Percentiles rank a stretch among this genome's conserved stretches.
phyloP scores from a whole-genome alignment of 1,139 yeast genomes.

The Debaryomycetaceae sp. region DNA sequence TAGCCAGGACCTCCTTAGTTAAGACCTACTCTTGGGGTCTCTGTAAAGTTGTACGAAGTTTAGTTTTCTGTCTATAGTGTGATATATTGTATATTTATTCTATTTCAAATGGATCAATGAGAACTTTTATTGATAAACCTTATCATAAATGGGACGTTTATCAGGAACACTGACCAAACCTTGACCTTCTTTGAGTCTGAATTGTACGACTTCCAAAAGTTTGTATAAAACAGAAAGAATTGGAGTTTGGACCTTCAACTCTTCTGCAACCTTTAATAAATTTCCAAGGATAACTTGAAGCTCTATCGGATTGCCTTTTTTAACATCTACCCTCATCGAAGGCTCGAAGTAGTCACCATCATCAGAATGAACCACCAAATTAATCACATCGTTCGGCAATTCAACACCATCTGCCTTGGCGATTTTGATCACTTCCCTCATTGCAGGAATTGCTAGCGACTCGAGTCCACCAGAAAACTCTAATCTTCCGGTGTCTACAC shows the following conservation, averaged over 20 bases:
- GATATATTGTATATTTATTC: no score
- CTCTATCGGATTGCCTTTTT: conserved; percentile 69
- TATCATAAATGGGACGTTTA: conserved; percentile 7
- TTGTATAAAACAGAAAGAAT: conserved; percentile 53
- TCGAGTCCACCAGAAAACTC: conserved; percentile 10
- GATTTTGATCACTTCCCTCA: conserved; percentile 58
- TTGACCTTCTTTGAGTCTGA: conserved; percentile 48
- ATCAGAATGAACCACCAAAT: conserved; percentile 52
- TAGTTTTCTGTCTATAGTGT: no score
- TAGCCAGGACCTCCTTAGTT: no score
- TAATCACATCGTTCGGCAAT: conserved; percentile 42
- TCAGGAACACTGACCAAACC: conserved; percentile 6
- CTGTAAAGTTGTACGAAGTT: no score
- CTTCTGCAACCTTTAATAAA: conserved; percentile 58
- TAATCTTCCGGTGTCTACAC: conserved; percentile 19
- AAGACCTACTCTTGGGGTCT: no score
- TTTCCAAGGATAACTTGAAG: conserved; percentile 70
- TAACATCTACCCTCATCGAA: conserved; percentile 71
- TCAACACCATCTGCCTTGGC: conserved; percentile 63
- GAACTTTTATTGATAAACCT: conserved; percentile 5
- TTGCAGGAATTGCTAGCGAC: conserved; percentile 45
- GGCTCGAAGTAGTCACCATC: conserved; percentile 66
- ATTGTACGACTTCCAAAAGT: conserved; percentile 57
- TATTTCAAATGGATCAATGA: no score
- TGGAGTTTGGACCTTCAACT: conserved; percentile 55